Evolutionary conservation across 2,329 filamentous ascomycete genomes (phyloP), one percentile per base, ranked within the genome.

Genomic region (Calonectria pauciramosa): DNA sequence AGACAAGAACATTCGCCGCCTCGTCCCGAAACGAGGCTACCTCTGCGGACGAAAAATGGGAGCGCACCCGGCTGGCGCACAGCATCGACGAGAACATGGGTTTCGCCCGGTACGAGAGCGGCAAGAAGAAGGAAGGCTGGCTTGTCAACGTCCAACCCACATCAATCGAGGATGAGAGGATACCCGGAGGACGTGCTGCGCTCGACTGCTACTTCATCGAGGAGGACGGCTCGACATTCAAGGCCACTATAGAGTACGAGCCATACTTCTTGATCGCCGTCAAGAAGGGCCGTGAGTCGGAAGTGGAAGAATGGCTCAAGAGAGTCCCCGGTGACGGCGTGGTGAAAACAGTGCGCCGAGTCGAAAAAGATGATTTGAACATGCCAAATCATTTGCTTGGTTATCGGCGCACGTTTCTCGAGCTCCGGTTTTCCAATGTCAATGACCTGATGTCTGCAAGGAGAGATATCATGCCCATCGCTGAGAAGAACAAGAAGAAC

Each of bases 181-280:
- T 94, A 59, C 93, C 94, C 1, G 95, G 95, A 74, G 97, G 97
- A 47, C 93, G 95, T 77, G 94, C 97, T 1, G 97, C 95, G 11
- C 92, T 99, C 71, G 97, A 99, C 86, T 98, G 96, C 86, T 99
- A 98, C 88, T 99, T 99, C 86, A 94, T 99, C 74, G 95, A 96
- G 81, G 95, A 96, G 73, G 94, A 98, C 81, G 91, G 95, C 18
- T 92, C 93, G 64, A 96, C 94, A 7, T 99, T 99, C 90, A 99
- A 99, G 85, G 96, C 97, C 14, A 98, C 96, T 0, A 87, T 99
- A 77, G 95, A 98, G 86, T 99, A 98, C 84, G 96, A 99, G 80
- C 97, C 97, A 0, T 99, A 99, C 87, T 98, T 99, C 80, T 86
- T 99, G 74, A 92, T 99, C 68, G 96, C 96, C 0, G 95, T 96